Evolutionary conservation across 306 rosid genomes (phyloP).

Genomic region (Gastrolobium bilobum): DNA sequence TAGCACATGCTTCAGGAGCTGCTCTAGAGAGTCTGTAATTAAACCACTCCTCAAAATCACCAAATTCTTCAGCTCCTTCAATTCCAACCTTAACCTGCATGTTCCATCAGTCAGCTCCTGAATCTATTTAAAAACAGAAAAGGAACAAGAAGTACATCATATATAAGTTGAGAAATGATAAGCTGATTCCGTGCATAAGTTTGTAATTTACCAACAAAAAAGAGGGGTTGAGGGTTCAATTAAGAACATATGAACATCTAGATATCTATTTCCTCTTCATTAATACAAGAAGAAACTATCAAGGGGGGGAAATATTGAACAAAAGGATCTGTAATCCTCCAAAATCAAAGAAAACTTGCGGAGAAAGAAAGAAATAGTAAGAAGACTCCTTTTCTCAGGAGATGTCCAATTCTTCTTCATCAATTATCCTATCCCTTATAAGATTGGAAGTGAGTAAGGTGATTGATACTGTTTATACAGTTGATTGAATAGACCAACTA

Average conservation of each 20-base stretch:
- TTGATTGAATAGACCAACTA: no score
- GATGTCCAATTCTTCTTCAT: not conserved
- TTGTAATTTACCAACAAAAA: slow-evolving; percentile 1
- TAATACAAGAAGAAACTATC: not conserved
- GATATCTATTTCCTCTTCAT: not conserved
- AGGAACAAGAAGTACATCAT: not conserved
- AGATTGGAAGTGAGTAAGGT: no score
- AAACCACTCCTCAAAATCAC: slow-evolving; percentile 83
- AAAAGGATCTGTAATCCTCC: slow-evolving; percentile 19
- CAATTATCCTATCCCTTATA: not conserved
- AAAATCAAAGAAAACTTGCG: not conserved
- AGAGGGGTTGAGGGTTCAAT: not conserved
- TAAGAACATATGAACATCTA: not conserved
- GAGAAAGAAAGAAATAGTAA: not conserved
- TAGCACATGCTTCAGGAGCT: slow-evolving; percentile 89
- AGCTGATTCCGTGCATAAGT: not conserved
- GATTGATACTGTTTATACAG: no score
- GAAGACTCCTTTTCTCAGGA: not conserved
- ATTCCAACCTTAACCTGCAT: slow-evolving; percentile 76
- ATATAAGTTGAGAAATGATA: slow-evolving; percentile 13
- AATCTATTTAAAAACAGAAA: not conserved
- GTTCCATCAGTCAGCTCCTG: slow-evolving; percentile 31
- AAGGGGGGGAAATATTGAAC: not conserved
- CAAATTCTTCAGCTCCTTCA: slow-evolving; percentile 78
- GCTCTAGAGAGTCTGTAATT: slow-evolving; percentile 88